phyloP scores from a whole-genome alignment of 1,284 basidiomycete genomes.

The Boletus mariae region DNA sequence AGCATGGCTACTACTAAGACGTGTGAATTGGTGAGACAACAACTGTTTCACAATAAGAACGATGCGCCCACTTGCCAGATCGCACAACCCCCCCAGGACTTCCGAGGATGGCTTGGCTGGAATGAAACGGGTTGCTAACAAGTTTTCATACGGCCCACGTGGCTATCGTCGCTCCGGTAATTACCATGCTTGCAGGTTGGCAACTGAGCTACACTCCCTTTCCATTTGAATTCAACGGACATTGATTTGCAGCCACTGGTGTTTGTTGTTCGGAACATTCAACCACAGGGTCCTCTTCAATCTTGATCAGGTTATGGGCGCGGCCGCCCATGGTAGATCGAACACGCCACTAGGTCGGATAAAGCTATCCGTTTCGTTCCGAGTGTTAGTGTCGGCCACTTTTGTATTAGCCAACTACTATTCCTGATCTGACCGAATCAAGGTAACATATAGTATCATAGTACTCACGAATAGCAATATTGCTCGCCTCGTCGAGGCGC shows the following conservation, averaged over 20 bases:
- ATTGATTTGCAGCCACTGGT: background rate
- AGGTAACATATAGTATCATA: background rate
- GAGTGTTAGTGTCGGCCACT: background rate
- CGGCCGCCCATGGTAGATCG: background rate
- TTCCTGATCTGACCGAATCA: background rate
- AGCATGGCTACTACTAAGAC: background rate
- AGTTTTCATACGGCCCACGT: background rate
- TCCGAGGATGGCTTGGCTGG: background rate
- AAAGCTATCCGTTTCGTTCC: background rate
- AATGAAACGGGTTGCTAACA: background rate
- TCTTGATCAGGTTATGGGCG: background rate
- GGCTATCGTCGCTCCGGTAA: background rate
- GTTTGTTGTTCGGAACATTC: background rate
- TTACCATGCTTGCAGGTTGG: background rate
- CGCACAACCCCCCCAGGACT: background rate
- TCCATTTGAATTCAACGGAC: background rate
- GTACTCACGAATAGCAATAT: background rate
- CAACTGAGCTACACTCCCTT: background rate
- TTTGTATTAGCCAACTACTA: too few species aligned
- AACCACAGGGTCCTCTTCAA: background rate
- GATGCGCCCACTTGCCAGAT: background rate
- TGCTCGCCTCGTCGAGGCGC: background rate
- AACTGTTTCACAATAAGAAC: background rate
- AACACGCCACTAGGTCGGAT: background rate
- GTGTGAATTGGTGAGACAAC: background rate